Conservation (phyloP, 2,329 filamentous ascomycete genomes). For the Bretziella fagacearum region DNA sequence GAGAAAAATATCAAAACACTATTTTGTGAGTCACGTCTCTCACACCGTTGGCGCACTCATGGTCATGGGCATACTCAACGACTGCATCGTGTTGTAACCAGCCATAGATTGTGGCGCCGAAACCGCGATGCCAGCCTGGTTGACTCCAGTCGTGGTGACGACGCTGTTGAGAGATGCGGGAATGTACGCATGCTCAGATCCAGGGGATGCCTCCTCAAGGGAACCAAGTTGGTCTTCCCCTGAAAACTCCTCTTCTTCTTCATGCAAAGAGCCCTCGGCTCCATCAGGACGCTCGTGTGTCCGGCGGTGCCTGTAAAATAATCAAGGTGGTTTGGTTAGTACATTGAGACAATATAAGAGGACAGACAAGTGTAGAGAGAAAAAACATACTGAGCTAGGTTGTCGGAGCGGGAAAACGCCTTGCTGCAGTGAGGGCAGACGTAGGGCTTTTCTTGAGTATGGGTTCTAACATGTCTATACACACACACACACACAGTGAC, state of each 20-base stretch:
- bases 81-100: constrained; percentile 40
- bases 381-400: constrained; percentile 77
- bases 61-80: constrained; percentile 47
- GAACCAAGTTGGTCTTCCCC: constrained; percentile 74
- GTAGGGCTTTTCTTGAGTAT: constrained; percentile 98
- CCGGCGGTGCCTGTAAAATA: constrained; percentile 59
- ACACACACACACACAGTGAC: too few relatives aligned
- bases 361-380: constrained; percentile 21
- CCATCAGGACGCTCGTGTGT: constrained; percentile 50
- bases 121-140: constrained; percentile 5
- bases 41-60: constrained; percentile 33
- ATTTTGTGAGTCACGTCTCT: constrained; percentile 6
- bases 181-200: constrained; percentile 48
- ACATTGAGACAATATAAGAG: constrained; percentile 17
- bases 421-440: constrained; percentile 97
- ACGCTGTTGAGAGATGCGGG: constrained; percentile 32
- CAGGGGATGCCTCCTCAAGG: constrained; percentile 61
- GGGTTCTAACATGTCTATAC: constrained; percentile 89
- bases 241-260: constrained; percentile 67
- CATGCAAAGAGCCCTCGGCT: constrained; percentile 41
- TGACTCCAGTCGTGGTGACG: constrained; percentile 16
- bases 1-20: constrained; percentile 6
- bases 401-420: constrained; percentile 95
- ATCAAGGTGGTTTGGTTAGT: too few relatives aligned
- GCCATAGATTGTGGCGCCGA: constrained; percentile 20